Evolutionary conservation across 331 rosid species (phyloP).

Genomic region (Telfairia occidentalis): DNA sequence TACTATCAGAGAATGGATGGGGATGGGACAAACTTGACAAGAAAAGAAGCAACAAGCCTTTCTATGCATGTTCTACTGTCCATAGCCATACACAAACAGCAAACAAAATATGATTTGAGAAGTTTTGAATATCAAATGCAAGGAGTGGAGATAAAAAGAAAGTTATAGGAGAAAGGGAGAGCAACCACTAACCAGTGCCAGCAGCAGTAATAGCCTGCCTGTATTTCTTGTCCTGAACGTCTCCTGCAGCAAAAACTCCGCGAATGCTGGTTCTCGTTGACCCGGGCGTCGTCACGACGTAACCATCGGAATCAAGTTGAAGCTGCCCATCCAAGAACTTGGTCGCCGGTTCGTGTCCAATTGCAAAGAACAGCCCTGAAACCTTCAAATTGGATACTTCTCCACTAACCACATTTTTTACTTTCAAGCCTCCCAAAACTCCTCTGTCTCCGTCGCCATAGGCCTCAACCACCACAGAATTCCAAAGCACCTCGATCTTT

Average conservation of each 20-base stretch:
- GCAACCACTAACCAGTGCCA: conserved; percentile 31
- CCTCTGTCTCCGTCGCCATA: neutral
- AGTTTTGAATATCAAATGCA: neutral
- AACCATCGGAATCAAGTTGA: conserved; percentile 54
- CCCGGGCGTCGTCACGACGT: conserved; percentile 47
- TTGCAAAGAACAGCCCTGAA: conserved; percentile 62
- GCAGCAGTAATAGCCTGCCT: conserved; percentile 20
- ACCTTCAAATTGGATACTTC: conserved; percentile 56
- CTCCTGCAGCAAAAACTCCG: conserved; percentile 87
- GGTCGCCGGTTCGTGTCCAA: conserved; percentile 81
- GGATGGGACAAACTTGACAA: neutral
- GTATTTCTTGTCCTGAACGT: conserved; percentile 40
- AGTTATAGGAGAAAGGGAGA: neutral
- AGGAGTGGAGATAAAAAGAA: neutral
- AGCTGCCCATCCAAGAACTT: conserved; percentile 73
- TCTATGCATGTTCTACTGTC: neutral
- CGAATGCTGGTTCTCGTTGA: conserved; percentile 46
- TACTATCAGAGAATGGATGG: neutral
- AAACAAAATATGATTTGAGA: neutral
- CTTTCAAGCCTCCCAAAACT: conserved; percentile 9
- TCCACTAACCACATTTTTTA: conserved; percentile 34
- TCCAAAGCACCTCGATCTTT: conserved; percentile 55
- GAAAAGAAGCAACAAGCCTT: neutral
- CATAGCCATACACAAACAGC: neutral
- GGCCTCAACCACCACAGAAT: conserved; percentile 39